Evolutionary conservation across 805 yeast species (phyloP).

Genomic region (Starmerella cellae): DNA sequence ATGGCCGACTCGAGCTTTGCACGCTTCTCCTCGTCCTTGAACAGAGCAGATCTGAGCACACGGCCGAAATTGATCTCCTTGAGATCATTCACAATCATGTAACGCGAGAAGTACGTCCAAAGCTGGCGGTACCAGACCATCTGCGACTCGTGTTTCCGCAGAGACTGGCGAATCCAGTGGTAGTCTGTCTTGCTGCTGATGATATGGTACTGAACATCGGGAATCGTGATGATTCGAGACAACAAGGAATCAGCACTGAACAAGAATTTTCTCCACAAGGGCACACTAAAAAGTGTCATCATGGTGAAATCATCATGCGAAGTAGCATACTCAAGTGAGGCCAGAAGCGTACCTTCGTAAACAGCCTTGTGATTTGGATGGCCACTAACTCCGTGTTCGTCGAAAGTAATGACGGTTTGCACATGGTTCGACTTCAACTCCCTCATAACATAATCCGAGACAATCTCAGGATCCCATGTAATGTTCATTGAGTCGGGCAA

Average conservation of each 20-base stretch:
- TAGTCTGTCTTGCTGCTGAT: slow-evolving; percentile 18
- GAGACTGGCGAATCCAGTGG: slow-evolving; percentile 43
- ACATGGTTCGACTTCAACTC: slow-evolving; percentile 22
- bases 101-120: slow-evolving; percentile 69
- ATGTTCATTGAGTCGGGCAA: slow-evolving; percentile 57
- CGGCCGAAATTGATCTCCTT: slow-evolving; percentile 14
- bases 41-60: slow-evolving; percentile 3
- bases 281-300: slow-evolving; percentile 26
- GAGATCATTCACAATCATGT: slow-evolving; percentile 58
- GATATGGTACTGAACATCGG: slow-evolving; percentile 12
- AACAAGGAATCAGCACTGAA: slow-evolving; percentile 26
- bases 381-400: slow-evolving; percentile 63
- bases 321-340: slow-evolving; percentile 4
- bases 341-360: slow-evolving; percentile 19
- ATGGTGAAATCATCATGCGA: slow-evolving; percentile 15
- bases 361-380: slow-evolving; percentile 67
- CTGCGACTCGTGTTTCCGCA: slow-evolving; percentile 79
- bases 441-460: slow-evolving; percentile 31
- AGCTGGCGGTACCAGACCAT: slow-evolving; percentile 92
- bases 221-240: slow-evolving; percentile 17
- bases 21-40: slow-evolving; percentile 2
- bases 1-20: not conserved
- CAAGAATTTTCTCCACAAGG: slow-evolving; percentile 29
- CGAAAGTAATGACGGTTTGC: slow-evolving; percentile 59
- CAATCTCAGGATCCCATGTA: slow-evolving; percentile 44